Evolutionary conservation across 176 grass and related monocot species (phyloP).

Genomic region (Guadua angustifolia): DNA sequence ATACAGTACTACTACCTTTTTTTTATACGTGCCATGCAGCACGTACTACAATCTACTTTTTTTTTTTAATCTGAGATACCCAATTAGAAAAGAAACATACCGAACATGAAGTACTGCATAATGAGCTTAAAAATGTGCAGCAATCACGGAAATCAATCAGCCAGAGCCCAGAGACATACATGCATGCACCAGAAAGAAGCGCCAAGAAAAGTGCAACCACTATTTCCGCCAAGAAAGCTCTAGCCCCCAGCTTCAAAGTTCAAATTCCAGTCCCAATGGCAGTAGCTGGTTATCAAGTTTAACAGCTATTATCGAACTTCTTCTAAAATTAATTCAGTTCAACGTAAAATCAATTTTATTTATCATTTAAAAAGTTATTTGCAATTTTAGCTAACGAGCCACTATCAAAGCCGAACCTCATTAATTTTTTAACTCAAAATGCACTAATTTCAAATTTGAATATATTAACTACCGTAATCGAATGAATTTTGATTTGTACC

Average conservation of each 20-base stretch:
- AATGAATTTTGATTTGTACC: no score
- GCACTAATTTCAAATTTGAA: no score
- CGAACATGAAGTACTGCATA: not conserved
- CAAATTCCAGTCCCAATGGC: constrained; percentile 23
- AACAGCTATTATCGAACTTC: no score
- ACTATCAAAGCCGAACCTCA: no score
- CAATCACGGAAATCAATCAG: constrained; percentile 57
- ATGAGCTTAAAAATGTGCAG: constrained; percentile 22
- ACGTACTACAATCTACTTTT: not conserved
- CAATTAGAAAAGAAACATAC: not conserved
- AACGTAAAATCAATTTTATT: no score
- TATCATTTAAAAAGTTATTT: no score
- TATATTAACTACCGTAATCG: no score
- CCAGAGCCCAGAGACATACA: not conserved
- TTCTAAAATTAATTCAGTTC: no score
- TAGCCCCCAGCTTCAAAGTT: constrained; percentile 2
- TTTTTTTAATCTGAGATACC: not conserved
- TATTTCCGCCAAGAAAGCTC: constrained; percentile 27
- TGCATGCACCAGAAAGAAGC: constrained; percentile 12
- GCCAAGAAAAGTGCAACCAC: constrained; percentile 26
- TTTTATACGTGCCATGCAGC: not conserved
- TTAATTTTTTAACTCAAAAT: no score
- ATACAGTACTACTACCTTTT: not conserved
- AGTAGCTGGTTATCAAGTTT: no score
- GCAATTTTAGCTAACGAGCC: no score